Evolutionary conservation across 225 moss, liverwort and hornwort genomes (phyloP).

Genomic region (Straminergon stramineum): DNA sequence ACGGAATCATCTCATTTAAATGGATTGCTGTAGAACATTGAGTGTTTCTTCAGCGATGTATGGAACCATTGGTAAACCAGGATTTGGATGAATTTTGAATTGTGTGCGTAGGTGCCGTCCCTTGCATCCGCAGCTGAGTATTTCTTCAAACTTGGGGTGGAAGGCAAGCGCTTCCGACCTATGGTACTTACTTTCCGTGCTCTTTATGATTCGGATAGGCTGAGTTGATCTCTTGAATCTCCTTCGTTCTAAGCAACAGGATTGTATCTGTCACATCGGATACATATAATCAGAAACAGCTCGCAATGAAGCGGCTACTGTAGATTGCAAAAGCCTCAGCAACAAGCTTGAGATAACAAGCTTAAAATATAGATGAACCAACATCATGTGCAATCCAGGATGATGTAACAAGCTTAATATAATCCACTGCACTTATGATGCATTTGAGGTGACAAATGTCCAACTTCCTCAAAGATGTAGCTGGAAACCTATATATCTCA

Average conservation of each 20-base stretch:
- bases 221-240: neutral
- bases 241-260: neutral
- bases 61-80: neutral
- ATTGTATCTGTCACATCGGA: neutral
- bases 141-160: conserved; percentile 83
- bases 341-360: neutral
- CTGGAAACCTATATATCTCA: neutral
- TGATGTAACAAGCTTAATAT: neutral
- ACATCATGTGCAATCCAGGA: neutral
- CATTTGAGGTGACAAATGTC: neutral
- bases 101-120: conserved; percentile 43
- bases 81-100: neutral
- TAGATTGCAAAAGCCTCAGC: neutral
- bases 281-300: neutral
- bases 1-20: neutral
- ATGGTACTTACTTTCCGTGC: conserved; percentile 39
- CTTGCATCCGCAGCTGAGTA: conserved; percentile 72
- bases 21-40: neutral
- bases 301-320: neutral
- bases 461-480: neutral
- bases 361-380: neutral
- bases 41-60: neutral
- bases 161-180: conserved; percentile 91
- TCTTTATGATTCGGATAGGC: neutral
- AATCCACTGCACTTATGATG: neutral